Evolutionary conservation across 2,329 filamentous ascomycete genomes (phyloP).

Genomic region (Scytalidium lignicola): DNA sequence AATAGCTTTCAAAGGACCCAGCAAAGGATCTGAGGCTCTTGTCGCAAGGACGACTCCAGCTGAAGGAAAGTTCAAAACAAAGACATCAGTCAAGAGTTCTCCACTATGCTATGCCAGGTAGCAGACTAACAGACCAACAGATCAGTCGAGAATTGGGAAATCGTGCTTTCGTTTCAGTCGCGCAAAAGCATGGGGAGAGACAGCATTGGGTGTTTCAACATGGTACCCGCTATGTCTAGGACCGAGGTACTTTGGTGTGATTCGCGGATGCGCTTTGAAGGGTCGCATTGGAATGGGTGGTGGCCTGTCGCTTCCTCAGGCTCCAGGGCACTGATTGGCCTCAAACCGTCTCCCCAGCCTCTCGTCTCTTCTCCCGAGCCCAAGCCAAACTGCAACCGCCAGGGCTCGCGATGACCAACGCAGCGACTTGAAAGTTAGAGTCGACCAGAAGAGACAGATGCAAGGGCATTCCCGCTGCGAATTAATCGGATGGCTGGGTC

Average conservation of each 20-base stretch:
- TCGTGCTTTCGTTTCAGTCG: too few relatives aligned
- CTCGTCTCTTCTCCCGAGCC: neutral
- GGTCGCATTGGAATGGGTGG: conserved; percentile 19
- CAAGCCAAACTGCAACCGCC: neutral
- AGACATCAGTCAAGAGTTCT: too few relatives aligned
- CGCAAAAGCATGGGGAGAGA: too few relatives aligned
- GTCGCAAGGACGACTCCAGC: too few relatives aligned
- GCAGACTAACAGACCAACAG: too few relatives aligned
- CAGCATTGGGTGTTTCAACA: too few relatives aligned
- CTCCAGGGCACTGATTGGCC: neutral
- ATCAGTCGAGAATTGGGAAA: too few relatives aligned
- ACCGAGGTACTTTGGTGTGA: neutral
- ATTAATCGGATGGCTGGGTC: neutral
- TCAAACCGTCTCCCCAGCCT: neutral
- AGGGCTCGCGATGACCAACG: neutral
- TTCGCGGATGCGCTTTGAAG: neutral
- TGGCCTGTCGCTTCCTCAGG: neutral
- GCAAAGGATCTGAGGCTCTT: too few relatives aligned
- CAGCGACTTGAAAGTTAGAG: neutral
- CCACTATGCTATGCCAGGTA: too few relatives aligned
- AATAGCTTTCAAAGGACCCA: too few relatives aligned
- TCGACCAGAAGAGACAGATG: neutral
- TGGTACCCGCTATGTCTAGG: too few relatives aligned
- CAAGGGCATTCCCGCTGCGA: conserved; percentile 1
- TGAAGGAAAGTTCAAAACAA: too few relatives aligned